Percentiles rank a stretch among this genome's conserved stretches.
Conservation (phyloP, 106 monocot genomes). For the Iris macrosiphon region DNA sequence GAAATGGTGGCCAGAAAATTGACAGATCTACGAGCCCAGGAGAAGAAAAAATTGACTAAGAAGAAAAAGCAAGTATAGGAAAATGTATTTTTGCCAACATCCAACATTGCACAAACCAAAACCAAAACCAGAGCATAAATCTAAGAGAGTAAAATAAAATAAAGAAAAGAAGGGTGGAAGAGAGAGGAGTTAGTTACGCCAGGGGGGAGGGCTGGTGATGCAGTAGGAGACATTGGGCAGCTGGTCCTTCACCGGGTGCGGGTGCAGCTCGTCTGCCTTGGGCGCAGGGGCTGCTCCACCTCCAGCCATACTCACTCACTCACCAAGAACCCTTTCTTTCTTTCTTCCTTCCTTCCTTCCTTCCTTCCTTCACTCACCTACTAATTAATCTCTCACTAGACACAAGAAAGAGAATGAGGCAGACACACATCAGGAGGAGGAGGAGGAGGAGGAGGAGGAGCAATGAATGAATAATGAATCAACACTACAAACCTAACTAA, state of each 20-base stretch:
- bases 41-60: no score
- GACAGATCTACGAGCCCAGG: no score
- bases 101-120: no score
- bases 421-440: not conserved
- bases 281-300: conserved; percentile 19
- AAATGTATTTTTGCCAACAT: no score
- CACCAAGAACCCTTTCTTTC: no score
- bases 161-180: not conserved
- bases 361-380: not conserved
- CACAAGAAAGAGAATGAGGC: not conserved
- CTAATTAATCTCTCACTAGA: not conserved
- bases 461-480: no score
- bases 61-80: no score
- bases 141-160: not conserved
- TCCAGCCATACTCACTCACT: not conserved
- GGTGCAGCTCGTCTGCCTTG: conserved; percentile 22
- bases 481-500: no score
- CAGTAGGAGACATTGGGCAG: conserved; percentile 21
- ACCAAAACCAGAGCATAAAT: no score
- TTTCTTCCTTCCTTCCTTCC: not conserved
- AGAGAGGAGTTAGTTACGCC: not conserved
- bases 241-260: conserved; percentile 24
- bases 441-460: not conserved
- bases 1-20: no score
- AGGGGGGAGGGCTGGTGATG: conserved; percentile 25